These are phyloP conservation scores for Mycena haematopus DNA, from an alignment of 768 basidiomycete genomes.

Conservation along the genomic window DNA sequence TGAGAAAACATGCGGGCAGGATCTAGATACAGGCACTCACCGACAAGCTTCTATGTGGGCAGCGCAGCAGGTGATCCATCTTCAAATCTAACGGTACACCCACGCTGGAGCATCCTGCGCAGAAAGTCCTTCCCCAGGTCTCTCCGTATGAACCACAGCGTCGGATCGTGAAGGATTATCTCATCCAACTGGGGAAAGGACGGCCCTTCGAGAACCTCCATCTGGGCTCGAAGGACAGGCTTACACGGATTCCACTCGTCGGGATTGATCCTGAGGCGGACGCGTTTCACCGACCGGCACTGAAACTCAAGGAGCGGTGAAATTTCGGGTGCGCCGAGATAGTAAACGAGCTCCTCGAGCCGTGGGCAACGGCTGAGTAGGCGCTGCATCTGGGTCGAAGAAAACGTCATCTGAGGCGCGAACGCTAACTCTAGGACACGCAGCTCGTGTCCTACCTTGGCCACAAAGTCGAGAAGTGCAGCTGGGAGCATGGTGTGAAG, in stretches of 20 bases:
- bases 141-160: slow-evolving; percentile 8
- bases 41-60: background rate
- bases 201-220: slow-evolving; percentile 11
- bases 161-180: slow-evolving; percentile 13
- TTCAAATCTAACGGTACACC: slow-evolving; percentile 5
- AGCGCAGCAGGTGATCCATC: slow-evolving; percentile 25
- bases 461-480: slow-evolving; percentile 11
- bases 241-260: slow-evolving; percentile 24
- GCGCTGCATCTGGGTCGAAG: slow-evolving; percentile 20
- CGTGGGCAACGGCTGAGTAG: slow-evolving; percentile 19
- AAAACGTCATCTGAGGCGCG: slow-evolving; percentile 22
- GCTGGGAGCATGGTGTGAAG: slow-evolving; percentile 17
- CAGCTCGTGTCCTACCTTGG: slow-evolving; percentile 10
- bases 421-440: slow-evolving; percentile 26
- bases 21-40: background rate
- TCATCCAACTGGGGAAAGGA: slow-evolving; percentile 16
- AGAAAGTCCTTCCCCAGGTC: slow-evolving; percentile 13
- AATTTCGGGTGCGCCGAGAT: slow-evolving; percentile 26
- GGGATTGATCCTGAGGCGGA: slow-evolving; percentile 19
- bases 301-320: slow-evolving; percentile 18
- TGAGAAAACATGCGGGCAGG: background rate
- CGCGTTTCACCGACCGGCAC: slow-evolving; percentile 6
- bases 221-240: slow-evolving; percentile 16
- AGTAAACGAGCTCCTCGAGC: slow-evolving; percentile 23
- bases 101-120: slow-evolving; percentile 2